Evolutionary conservation across 1,284 basidiomycete species (phyloP).

Genomic region (Ustilago nuda): DNA sequence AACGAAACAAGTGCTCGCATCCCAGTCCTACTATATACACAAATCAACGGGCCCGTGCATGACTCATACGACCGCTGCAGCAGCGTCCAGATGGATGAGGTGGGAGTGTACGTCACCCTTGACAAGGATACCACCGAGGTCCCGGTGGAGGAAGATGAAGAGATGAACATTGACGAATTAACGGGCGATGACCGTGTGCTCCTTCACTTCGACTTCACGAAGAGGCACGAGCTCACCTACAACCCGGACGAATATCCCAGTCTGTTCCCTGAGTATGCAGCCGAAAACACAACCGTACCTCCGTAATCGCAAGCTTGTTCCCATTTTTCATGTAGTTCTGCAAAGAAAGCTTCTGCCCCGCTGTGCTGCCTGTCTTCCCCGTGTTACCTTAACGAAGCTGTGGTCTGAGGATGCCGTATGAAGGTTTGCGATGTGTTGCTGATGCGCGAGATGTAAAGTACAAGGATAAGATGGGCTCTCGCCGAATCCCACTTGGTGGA

Average conservation of each 20-base stretch:
- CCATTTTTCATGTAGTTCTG: background rate
- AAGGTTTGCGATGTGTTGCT: background rate
- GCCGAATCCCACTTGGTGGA: background rate
- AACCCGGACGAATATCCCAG: no score
- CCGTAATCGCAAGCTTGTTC: background rate
- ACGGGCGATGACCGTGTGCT: constrained; percentile 12
- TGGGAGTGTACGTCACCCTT: constrained; percentile 18
- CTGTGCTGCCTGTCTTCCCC: background rate
- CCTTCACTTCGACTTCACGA: constrained; percentile 27
- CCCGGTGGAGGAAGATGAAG: background rate
- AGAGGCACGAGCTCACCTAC: constrained; percentile 6
- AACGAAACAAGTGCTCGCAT: background rate
- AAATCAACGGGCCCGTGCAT: background rate
- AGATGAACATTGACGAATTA: background rate
- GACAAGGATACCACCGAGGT: constrained; percentile 9
- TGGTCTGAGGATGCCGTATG: background rate
- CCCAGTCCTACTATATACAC: constrained; percentile 22
- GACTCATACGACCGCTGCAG: constrained; percentile 29
- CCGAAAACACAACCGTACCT: background rate
- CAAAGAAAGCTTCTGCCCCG: background rate
- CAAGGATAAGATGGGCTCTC: constrained; percentile 1
- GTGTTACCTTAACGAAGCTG: background rate
- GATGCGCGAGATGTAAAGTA: constrained; percentile 18
- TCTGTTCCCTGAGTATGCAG: background rate
- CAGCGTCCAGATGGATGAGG: constrained; percentile 50